Base-by-base conservation (phyloP, 129 eudicot genomes). In the Flaveria trinervia region DNA sequence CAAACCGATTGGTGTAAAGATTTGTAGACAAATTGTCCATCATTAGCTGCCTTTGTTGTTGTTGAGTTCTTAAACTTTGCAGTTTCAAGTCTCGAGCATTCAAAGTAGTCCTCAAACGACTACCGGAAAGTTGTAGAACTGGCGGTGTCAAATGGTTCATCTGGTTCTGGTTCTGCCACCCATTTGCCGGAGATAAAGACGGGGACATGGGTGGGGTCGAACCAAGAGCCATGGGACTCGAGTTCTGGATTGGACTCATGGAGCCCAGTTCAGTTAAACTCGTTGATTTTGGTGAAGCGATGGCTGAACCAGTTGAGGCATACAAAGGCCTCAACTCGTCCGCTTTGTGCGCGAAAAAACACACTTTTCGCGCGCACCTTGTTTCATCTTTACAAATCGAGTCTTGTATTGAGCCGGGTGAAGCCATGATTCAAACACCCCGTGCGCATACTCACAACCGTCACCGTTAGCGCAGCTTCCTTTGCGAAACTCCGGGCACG, bases 351-450 rank as follows among this genome's bases (percentile, higher is more conserved):
- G 98, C 98, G 20, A 93, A 93, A 44, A 93, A 93, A 70, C 98
- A 93, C 30, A 93, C 97, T 78, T 90, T 93, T 43, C 98, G 78
- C 1, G 90, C 78, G 49, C 97, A 92, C 1, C 87, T 85, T 0
- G 80, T 83, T 78, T 89, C 97, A 61, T 92, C 97, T 65, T 92
- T 92, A 67, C 97, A 92, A 92, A 83, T 43, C 97, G 78, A 41
- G 97, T 92, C 16, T 88, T 76, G 79, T 92, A 92, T 73, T 92
- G 97, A 55, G 97, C 98, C 0, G 98, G 98, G 62, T 93, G 98
- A 7, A 93, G 90, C 98, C 98, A 93, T 2, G 95, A 88, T 73
- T 92, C 97, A 67, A 92, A 92, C 56, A 92, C 93, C 18, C 96
- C 97, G 57, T 92, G 97, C 9, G 96, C 96, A 48, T 87, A 92